Percentiles rank a stretch among this genome's conserved stretches.
Conservation (phyloP, 140 eudicot genomes). For the Ambrosia hybrid region DNA sequence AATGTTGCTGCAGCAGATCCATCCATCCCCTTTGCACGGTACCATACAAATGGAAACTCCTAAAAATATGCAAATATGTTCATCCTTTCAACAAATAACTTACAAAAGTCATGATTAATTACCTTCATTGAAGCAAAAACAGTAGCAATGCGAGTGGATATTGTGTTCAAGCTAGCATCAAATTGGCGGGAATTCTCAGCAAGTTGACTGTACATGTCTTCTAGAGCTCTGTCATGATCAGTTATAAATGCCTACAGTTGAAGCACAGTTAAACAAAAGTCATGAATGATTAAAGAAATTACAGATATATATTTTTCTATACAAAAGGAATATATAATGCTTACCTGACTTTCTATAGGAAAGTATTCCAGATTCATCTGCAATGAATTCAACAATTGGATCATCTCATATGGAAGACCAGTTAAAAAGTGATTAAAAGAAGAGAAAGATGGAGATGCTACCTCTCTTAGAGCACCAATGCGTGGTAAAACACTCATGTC, state of each 20-base stretch:
- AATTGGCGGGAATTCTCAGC: slow-evolving; percentile 65
- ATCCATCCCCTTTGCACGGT: slow-evolving; percentile 71
- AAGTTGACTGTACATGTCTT: slow-evolving; percentile 63
- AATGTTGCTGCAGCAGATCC: slow-evolving; percentile 38
- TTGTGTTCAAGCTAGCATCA: slow-evolving; percentile 62
- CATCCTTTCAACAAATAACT: slow-evolving; percentile 7
- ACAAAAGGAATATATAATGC: not conserved
- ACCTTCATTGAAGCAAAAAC: slow-evolving; percentile 99
- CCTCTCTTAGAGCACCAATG: slow-evolving; percentile 96
- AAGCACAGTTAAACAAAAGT: slow-evolving; percentile 11
- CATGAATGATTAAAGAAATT: slow-evolving; percentile 5
- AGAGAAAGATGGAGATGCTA: slow-evolving; percentile 25
- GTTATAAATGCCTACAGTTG: slow-evolving; percentile 69
- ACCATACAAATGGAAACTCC: slow-evolving; percentile 88
- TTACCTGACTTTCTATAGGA: slow-evolving; percentile 90
- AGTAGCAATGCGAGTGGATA: slow-evolving; percentile 87
- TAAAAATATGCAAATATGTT: slow-evolving; percentile 32
- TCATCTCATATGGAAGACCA: slow-evolving; percentile 4
- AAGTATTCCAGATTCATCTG: slow-evolving; percentile 99
- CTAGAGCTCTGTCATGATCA: slow-evolving; percentile 84
- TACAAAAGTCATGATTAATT: slow-evolving; percentile 3
- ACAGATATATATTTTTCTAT: not conserved
- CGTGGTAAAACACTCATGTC: slow-evolving; percentile 94
- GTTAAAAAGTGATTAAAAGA: slow-evolving; percentile 12
- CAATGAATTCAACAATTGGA: slow-evolving; percentile 19